Percentiles rank a stretch among this genome's conserved stretches.
phyloP scores from a whole-genome alignment of 352 stramenopile species.

The Pythium pyrilobum region DNA sequence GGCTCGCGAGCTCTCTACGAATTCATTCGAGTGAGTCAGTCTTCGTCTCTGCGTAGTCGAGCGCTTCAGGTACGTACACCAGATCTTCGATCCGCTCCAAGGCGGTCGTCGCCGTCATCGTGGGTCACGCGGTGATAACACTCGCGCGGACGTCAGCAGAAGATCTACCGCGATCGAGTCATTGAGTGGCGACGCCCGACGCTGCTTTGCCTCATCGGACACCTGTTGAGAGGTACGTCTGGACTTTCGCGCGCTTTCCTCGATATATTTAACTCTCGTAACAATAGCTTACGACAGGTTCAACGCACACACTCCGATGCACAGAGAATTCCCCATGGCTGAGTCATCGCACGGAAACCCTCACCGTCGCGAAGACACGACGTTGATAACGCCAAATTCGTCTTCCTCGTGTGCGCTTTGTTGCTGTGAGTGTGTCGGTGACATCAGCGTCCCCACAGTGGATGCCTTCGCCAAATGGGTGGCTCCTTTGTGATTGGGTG shows the following conservation, averaged over 20 bases:
- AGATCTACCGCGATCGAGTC: no score
- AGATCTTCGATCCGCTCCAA: constrained; percentile 45
- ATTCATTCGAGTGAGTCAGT: neutral
- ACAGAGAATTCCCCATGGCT: no score
- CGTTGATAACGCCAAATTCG: constrained; percentile 22
- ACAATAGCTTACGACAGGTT: no score
- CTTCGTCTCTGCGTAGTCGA: neutral
- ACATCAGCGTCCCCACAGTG: no score
- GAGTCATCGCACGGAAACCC: neutral
- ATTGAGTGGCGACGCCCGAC: no score
- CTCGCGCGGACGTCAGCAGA: no score
- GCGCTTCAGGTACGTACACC: constrained; percentile 28
- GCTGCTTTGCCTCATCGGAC: no score
- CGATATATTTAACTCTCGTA: no score
- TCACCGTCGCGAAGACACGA: constrained; percentile 14
- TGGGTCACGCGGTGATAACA: no score
- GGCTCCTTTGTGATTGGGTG: neutral
- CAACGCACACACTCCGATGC: no score
- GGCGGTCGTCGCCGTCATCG: constrained; percentile 36
- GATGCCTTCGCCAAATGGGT: neutral
- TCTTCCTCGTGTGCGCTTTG: constrained; percentile 14
- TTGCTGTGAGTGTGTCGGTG: neutral
- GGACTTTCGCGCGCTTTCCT: no score
- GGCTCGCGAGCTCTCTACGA: constrained; percentile 36
- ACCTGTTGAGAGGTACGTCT: no score